Conservation (phyloP, 2,329 filamentous ascomycete species). For the Botrytis tulipae region DNA sequence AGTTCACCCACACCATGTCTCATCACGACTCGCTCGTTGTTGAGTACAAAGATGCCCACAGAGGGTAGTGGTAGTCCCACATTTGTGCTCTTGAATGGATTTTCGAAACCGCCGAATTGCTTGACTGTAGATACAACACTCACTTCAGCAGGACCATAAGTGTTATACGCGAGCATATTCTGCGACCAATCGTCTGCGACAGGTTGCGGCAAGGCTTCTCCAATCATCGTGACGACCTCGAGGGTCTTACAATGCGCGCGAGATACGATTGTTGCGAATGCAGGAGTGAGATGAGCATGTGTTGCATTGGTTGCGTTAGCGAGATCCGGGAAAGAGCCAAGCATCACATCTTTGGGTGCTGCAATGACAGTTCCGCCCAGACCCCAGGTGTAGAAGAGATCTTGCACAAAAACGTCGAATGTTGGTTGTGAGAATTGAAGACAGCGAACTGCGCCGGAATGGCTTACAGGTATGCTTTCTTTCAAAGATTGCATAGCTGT, state of each 20-base stretch:
- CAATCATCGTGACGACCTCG: constrained; percentile 10
- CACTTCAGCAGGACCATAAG: constrained; percentile 19
- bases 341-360: constrained; percentile 13
- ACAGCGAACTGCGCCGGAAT: neutral
- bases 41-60: constrained; percentile 41
- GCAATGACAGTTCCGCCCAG: constrained; percentile 12
- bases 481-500: constrained; percentile 5
- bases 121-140: constrained; percentile 25
- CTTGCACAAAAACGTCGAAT: constrained; percentile 15
- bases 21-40: constrained; percentile 27
- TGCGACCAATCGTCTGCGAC: constrained; percentile 32
- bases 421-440: constrained; percentile 12
- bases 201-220: constrained; percentile 7
- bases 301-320: constrained; percentile 1
- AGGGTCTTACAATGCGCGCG: constrained; percentile 2
- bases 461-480: neutral
- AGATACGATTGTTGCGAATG: constrained; percentile 12
- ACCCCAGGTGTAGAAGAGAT: constrained; percentile 13
- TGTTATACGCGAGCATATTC: constrained; percentile 1
- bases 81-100: neutral
- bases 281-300: constrained; percentile 13
- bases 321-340: constrained; percentile 9
- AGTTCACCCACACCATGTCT: constrained; percentile 35
- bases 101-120: constrained; percentile 1
- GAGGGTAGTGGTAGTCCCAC: constrained; percentile 7